Conservation (phyloP, 2,329 filamentous ascomycete genomes). For the Trichoderma sp. region DNA sequence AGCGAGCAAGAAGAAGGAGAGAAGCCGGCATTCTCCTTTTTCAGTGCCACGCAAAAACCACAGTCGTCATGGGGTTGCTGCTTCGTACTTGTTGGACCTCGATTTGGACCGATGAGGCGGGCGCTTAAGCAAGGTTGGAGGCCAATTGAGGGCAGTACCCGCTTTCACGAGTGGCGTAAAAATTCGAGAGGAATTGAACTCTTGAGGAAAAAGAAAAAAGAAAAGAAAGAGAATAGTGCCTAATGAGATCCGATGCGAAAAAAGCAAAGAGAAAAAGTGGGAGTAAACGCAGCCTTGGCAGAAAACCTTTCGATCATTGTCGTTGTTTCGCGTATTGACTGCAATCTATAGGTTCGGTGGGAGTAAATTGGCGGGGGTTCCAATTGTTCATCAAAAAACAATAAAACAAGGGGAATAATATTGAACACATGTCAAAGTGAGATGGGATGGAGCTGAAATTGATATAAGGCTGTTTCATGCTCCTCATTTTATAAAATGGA, state of each 20-base stretch:
- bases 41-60: not conserved
- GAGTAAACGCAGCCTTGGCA: not conserved
- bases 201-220: not conserved
- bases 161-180: not conserved
- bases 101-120: not conserved
- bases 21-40: not conserved
- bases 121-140: constrained; percentile 7
- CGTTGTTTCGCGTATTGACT: not conserved
- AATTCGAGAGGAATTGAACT: not conserved
- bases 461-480: constrained; percentile 11
- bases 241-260: not conserved
- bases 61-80: not conserved
- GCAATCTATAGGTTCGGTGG: not conserved
- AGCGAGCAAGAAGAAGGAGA: not conserved
- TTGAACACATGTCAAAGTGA: not conserved
- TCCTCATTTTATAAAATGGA: constrained; percentile 11
- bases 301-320: not conserved
- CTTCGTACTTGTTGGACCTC: not conserved
- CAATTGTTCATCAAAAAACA: not conserved
- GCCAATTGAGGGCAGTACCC: constrained; percentile 8
- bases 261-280: not conserved
- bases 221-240: not conserved
- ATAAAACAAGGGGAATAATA: not conserved
- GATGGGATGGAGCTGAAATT: constrained; percentile 5
- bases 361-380: not conserved